Evolutionary conservation across 768 basidiomycete species (phyloP).

Genomic region (Suillus variegatus): DNA sequence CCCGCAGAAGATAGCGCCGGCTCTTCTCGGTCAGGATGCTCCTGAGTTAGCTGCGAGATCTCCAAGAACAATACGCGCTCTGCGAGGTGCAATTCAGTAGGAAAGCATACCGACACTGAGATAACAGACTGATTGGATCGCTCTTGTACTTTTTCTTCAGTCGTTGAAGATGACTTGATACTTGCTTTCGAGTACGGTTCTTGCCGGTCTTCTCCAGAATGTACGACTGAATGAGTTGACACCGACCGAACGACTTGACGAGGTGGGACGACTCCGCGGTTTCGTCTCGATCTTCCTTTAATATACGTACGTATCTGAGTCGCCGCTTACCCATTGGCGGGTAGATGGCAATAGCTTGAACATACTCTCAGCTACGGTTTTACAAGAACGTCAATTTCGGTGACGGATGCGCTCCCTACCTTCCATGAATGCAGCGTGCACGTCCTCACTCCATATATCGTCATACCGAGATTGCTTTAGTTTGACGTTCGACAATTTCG

Average conservation of each 20-base stretch:
- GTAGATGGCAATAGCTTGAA: conserved; percentile 30
- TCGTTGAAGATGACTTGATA: conserved; percentile 41
- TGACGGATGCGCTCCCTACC: conserved; percentile 19
- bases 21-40: conserved; percentile 8
- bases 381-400: background rate
- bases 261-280: conserved; percentile 10
- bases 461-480: conserved; percentile 35
- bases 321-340: conserved; percentile 39
- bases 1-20: background rate
- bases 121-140: conserved; percentile 33
- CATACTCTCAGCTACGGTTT: conserved; percentile 13
- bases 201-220: conserved; percentile 39
- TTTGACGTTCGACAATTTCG: conserved; percentile 7
- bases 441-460: conserved; percentile 36
- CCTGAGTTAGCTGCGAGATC: conserved; percentile 14
- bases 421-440: conserved; percentile 39
- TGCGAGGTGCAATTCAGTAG: conserved; percentile 9
- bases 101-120: background rate
- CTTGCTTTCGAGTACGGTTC: conserved; percentile 40
- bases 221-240: conserved; percentile 42
- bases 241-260: conserved; percentile 37
- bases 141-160: conserved; percentile 36
- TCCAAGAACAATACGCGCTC: conserved; percentile 31
- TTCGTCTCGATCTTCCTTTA: conserved; percentile 17
- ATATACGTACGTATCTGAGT: conserved; percentile 32